Base-by-base conservation (phyloP, 1,284 basidiomycete species). In the Tilletia indica region DNA sequence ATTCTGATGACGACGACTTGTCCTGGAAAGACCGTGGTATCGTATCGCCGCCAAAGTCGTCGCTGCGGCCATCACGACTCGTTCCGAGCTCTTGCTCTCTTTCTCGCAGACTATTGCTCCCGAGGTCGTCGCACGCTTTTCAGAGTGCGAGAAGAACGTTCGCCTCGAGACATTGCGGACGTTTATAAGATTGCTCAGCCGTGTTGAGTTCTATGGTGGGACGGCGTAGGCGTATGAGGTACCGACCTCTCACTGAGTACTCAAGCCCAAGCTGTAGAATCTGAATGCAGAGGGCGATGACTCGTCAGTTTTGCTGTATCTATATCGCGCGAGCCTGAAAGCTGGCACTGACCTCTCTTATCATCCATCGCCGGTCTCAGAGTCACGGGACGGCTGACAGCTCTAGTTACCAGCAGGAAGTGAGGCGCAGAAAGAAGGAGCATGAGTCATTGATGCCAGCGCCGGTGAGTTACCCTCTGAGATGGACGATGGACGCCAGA, bases 1-100 rank as follows among this genome's bases (percentile, higher is more conserved):
- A 97, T 84, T 94, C 93, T 6, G 96, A 99, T 79, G 96, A 99
- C 77, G 97, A 99, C 82, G 97, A 99, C 83, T 92, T 93, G n/a
- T 97, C 95, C 0, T 99, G 97, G 89, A 98, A 97, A 86, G 94
- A 97, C 73, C 91, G 97, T 73, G 25, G 25, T 31, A 31, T 31
- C 89, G 96, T 69, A 91, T 93, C 3, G 91, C 97, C 4, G 94
- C 94, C 34, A 97, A 97, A 83, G 87, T 98, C 1, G 87, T 99
- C 14, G 87, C 90, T 14, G 91, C 92, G 0, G 87, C 97, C 67
- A 91, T 98, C 75, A 89, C 89, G 16, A 96, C 95, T 4, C 91
- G 94, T 12, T 91, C 93, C 0, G 96, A 97, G 81, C 87, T 95
- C 2, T 87, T 97, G 3, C 85, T 87, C 4, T 87, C 90, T 0